A percentile compares a stretch with the other conserved stretches of the same genome.
Conservation (phyloP, 305 asterid species). For the Solanum hybrid region DNA sequence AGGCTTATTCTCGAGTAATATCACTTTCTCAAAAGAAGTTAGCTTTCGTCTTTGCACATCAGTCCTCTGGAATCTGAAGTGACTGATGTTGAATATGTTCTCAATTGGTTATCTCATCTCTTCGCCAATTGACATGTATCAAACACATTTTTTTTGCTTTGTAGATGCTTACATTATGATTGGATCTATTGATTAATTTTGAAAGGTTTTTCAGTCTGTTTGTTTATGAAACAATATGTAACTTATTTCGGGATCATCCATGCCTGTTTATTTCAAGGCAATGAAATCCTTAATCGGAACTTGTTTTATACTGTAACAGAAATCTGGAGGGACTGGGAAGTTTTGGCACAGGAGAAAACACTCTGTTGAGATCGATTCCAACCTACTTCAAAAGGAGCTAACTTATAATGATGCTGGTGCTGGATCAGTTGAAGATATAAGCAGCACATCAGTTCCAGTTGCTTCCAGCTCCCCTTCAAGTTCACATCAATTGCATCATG, state of each 20-base stretch:
- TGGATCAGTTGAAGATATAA: slow-evolving; percentile 34
- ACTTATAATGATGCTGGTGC: slow-evolving; percentile 24
- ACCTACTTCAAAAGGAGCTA: slow-evolving; percentile 41
- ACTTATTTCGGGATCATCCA: neutral
- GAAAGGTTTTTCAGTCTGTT: neutral
- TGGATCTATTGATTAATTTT: neutral
- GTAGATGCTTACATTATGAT: neutral
- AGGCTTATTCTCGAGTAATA: neutral
- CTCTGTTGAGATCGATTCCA: slow-evolving; percentile 61
- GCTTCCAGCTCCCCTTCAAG: slow-evolving; percentile 53
- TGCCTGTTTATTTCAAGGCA: neutral
- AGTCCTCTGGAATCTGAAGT: neutral
- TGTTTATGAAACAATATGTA: neutral
- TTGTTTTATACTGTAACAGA: slow-evolving; percentile 25
- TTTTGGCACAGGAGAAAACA: slow-evolving; percentile 67
- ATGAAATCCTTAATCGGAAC: neutral
- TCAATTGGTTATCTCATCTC: neutral
- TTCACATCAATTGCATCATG: slow-evolving; percentile 46
- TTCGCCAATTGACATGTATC: neutral
- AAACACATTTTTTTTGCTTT: neutral
- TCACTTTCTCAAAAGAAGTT: neutral
- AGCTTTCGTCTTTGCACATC: neutral
- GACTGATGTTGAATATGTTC: neutral
- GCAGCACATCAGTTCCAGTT: slow-evolving; percentile 33
- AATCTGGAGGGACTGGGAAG: slow-evolving; percentile 50